A percentile compares a stretch with the other conserved stretches of the same genome.
Conservation (phyloP, 768 basidiomycete genomes). For the Podaxis pistillaris region DNA sequence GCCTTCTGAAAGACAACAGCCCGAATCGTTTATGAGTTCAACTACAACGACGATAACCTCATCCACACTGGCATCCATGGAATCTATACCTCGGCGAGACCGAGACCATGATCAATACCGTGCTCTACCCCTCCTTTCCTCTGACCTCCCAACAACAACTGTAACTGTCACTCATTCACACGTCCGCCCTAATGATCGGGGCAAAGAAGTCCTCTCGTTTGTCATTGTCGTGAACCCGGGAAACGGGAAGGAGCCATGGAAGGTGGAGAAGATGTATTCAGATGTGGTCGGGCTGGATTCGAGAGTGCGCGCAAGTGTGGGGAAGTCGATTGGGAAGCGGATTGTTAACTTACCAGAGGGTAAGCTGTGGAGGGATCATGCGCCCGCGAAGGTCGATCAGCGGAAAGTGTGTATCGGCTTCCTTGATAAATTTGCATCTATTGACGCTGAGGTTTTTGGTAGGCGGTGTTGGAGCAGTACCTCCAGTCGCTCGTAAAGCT, state of each 20-base stretch:
- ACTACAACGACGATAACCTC: not conserved
- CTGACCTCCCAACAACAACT: slow-evolving; percentile 71
- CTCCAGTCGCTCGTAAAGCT: slow-evolving; percentile 79
- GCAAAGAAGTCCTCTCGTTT: slow-evolving; percentile 92
- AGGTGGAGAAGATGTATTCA: slow-evolving; percentile 90
- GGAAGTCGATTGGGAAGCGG: slow-evolving; percentile 73
- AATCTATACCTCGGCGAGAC: slow-evolving; percentile 14
- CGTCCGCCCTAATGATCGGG: slow-evolving; percentile 85
- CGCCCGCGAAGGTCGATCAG: slow-evolving; percentile 95
- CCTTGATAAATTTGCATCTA: too few species aligned
- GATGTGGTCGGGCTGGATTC: slow-evolving; percentile 90
- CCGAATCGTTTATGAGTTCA: slow-evolving; percentile 14
- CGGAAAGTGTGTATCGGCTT: slow-evolving; percentile 64
- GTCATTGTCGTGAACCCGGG: slow-evolving; percentile 74
- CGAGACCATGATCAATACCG: slow-evolving; percentile 30
- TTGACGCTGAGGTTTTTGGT: not conserved
- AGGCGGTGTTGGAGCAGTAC: slow-evolving; percentile 83
- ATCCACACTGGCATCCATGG: not conserved
- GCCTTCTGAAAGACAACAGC: slow-evolving; percentile 12
- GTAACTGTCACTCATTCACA: slow-evolving; percentile 77
- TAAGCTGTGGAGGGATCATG: slow-evolving; percentile 94
- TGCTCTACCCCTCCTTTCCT: slow-evolving; percentile 64
- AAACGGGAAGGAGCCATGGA: slow-evolving; percentile 70
- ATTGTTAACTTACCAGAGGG: slow-evolving; percentile 85
- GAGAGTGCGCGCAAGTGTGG: slow-evolving; percentile 64